Conservation (phyloP, 2,329 filamentous ascomycete genomes). For the Ramularia endophylla region DNA sequence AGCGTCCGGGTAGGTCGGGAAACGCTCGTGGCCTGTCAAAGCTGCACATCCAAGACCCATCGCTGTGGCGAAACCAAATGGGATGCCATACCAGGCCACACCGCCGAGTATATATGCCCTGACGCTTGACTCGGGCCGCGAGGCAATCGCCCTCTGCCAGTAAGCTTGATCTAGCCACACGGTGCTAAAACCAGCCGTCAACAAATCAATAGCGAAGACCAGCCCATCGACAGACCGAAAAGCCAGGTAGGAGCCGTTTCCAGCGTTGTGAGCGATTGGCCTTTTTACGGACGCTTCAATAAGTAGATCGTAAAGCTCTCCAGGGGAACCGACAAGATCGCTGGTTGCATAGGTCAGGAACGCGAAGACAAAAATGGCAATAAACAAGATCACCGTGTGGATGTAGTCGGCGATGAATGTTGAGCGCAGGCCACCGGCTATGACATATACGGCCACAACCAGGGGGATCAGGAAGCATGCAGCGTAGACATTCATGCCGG, state of each 20-base stretch:
- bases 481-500: conserved; percentile 42
- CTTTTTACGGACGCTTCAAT: conserved; percentile 31
- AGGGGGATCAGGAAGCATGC: conserved; percentile 40
- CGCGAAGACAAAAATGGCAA: conserved; percentile 42
- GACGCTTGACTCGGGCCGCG: conserved; percentile 34
- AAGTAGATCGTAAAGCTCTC: conserved; percentile 37
- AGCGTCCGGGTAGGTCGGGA: conserved; percentile 38
- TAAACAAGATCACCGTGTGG: conserved; percentile 39
- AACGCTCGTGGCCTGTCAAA: conserved; percentile 37
- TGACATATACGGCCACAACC: conserved; percentile 34
- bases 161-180: conserved; percentile 37
- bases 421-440: conserved; percentile 35
- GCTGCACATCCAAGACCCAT: conserved; percentile 43
- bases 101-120: conserved; percentile 38
- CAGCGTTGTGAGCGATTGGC: conserved; percentile 34
- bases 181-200: conserved; percentile 22
- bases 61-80: conserved; percentile 43
- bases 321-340: conserved; percentile 35
- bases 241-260: conserved; percentile 37
- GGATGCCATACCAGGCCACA: conserved; percentile 45
- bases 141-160: conserved; percentile 43
- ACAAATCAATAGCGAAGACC: conserved; percentile 36
- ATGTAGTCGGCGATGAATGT: conserved; percentile 39
- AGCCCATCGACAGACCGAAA: conserved; percentile 38
- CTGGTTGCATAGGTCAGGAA: conserved; percentile 38